These are phyloP conservation scores for Annulohypoxylon moriforme DNA, from an alignment of 495 filamentous ascomycete species.

Conservation along the genomic window DNA sequence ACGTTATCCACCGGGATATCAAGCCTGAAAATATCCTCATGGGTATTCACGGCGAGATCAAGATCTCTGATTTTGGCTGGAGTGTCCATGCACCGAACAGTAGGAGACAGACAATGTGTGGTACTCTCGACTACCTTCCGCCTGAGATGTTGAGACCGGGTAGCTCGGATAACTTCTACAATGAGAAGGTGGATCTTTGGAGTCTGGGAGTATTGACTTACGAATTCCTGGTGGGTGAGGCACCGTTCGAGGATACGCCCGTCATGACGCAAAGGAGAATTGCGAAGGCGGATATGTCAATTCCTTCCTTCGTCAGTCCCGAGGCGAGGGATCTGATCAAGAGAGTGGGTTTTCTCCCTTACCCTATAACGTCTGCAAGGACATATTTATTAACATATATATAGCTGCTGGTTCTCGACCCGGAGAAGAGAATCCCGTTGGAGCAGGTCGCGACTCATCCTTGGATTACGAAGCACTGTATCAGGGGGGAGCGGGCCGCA, in stretches of 20 bases:
- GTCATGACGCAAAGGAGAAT: conserved; percentile 96
- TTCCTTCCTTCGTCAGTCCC: conserved; percentile 88
- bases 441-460: conserved; percentile 91
- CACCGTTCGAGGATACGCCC: conserved; percentile 95
- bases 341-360: conserved; percentile 66
- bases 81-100: conserved; percentile 98
- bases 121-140: conserved; percentile 95
- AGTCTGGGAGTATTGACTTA: conserved; percentile 94
- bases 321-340: conserved; percentile 95
- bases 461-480: conserved; percentile 97
- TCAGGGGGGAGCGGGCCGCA: conserved; percentile 74
- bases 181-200: conserved; percentile 96
- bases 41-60: conserved; percentile 97
- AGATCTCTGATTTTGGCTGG: conserved; percentile 99
- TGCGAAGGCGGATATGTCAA: conserved; percentile 87
- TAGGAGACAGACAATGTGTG: conserved; percentile 93
- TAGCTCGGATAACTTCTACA: conserved; percentile 84
- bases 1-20: conserved; percentile 98
- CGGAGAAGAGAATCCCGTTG: conserved; percentile 89
- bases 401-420: conserved; percentile 91
- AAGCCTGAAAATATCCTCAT: conserved; percentile 99
- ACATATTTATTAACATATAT: conserved; percentile 25
- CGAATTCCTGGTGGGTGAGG: conserved; percentile 95
- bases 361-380: not conserved
- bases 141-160: conserved; percentile 95